Conservation (phyloP, 441 rosid species). For the Gossypium armourianum region DNA sequence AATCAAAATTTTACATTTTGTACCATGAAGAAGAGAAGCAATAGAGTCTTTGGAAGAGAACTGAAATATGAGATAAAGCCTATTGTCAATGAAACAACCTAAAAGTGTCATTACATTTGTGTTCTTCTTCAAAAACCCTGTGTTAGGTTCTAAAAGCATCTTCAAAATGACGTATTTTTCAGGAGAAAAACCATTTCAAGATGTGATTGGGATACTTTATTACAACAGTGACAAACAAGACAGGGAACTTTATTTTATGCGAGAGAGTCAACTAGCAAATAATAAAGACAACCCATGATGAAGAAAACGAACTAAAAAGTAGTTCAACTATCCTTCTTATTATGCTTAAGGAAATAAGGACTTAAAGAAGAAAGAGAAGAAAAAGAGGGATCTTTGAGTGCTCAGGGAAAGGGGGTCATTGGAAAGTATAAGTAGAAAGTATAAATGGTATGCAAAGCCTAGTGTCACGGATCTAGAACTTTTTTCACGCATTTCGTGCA, state of each 20-base stretch:
- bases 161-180: constrained; percentile 47
- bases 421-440: not conserved
- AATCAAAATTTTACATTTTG: not conserved
- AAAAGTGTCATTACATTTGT: constrained; percentile 54
- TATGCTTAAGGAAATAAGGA: not conserved
- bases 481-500: too few relatives aligned
- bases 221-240: constrained; percentile 11
- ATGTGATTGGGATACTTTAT: constrained; percentile 70
- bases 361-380: not conserved
- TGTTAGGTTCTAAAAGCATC: constrained; percentile 21
- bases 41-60: constrained; percentile 78
- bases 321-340: not conserved
- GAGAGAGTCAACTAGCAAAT: not conserved
- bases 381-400: not conserved
- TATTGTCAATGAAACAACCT: constrained; percentile 81
- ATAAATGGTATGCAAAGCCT: not conserved
- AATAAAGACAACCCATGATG: not conserved
- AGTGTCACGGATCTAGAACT: not conserved
- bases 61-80: constrained; percentile 70
- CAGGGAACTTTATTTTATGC: constrained; percentile 28
- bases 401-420: not conserved
- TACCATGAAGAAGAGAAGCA: constrained; percentile 88
- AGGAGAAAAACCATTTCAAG: constrained; percentile 57
- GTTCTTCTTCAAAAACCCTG: constrained; percentile 17
- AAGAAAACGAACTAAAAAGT: not conserved